Evolutionary conservation across 2,329 filamentous ascomycete species (phyloP).

Genomic region (Botrytis elliptica): DNA sequence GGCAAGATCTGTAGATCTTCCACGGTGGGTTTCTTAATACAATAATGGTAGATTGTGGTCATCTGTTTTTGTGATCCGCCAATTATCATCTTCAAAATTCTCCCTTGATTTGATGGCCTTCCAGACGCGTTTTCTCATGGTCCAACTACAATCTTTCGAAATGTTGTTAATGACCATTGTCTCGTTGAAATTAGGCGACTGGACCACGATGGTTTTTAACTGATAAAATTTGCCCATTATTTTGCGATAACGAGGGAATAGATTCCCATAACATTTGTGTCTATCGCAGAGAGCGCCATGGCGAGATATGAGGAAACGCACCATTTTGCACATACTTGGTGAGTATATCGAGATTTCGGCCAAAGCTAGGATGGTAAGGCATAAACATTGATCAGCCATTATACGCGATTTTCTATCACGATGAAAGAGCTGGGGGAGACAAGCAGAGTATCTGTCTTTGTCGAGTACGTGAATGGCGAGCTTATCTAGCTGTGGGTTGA

Average conservation of each 20-base stretch:
- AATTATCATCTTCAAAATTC: neutral
- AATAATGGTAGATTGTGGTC: neutral
- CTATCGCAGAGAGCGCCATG: neutral
- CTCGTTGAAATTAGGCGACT: neutral
- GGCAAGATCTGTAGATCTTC: neutral
- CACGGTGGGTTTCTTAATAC: neutral
- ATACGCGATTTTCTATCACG: neutral
- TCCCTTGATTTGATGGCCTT: neutral
- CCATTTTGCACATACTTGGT: neutral
- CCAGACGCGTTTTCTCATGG: neutral
- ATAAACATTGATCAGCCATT: neutral
- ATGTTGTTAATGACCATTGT: neutral
- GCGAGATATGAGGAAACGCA: neutral
- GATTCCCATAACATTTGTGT: rapidly evolving
- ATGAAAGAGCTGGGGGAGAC: neutral
- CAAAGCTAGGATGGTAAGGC: neutral
- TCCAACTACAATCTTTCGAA: neutral
- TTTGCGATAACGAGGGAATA: neutral
- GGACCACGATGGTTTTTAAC: neutral
- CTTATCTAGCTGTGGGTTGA: neutral
- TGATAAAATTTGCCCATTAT: neutral
- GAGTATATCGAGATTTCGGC: neutral
- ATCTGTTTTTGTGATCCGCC: neutral
- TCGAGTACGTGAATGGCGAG: neutral
- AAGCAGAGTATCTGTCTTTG: neutral